These are phyloP conservation scores for Fusarium sp. DNA, from an alignment of 2,329 filamentous ascomycete genomes.

Conservation along the genomic window DNA sequence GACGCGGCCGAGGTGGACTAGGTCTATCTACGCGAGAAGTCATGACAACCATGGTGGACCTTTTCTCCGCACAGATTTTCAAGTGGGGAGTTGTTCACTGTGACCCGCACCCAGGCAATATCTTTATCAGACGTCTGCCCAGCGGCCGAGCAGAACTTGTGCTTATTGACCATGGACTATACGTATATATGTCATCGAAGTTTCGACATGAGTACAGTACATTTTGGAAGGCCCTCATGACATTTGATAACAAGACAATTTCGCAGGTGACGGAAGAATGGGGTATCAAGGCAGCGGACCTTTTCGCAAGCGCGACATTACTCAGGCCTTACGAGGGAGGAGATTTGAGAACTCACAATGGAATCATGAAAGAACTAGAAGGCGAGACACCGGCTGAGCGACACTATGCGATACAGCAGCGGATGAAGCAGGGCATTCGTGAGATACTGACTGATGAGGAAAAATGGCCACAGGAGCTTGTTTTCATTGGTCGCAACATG, in stretches of 20 bases:
- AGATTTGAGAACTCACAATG: slow-evolving; percentile 70
- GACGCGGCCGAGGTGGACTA: slow-evolving; percentile 77
- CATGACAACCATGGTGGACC: slow-evolving; percentile 95
- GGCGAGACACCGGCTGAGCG: slow-evolving; percentile 71
- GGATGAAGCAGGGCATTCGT: slow-evolving; percentile 74
- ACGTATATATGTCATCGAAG: slow-evolving; percentile 85
- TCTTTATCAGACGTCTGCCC: slow-evolving; percentile 88
- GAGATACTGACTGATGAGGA: slow-evolving; percentile 83
- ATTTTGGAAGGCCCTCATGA: slow-evolving; percentile 95
- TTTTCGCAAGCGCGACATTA: slow-evolving; percentile 90
- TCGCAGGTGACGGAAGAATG: slow-evolving; percentile 76
- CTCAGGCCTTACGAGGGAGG: slow-evolving; percentile 92
- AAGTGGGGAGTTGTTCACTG: slow-evolving; percentile 96
- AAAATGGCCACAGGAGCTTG: slow-evolving; percentile 88
- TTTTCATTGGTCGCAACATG: slow-evolving; percentile 92
- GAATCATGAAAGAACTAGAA: slow-evolving; percentile 71
- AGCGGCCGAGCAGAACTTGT: slow-evolving; percentile 88
- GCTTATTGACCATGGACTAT: slow-evolving; percentile 95
- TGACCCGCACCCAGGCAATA: slow-evolving; percentile 96
- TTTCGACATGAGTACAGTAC: slow-evolving; percentile 87
- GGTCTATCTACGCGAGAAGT: slow-evolving; percentile 85
- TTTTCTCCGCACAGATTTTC: slow-evolving; percentile 98
- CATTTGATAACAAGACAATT: slow-evolving; percentile 89
- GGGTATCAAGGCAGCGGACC: slow-evolving; percentile 88
- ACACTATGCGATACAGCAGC: slow-evolving; percentile 88